Evolutionary conservation across 306 rosid species (phyloP), one percentile per base, ranked within the genome.

Genomic region (Pyrus communis): DNA sequence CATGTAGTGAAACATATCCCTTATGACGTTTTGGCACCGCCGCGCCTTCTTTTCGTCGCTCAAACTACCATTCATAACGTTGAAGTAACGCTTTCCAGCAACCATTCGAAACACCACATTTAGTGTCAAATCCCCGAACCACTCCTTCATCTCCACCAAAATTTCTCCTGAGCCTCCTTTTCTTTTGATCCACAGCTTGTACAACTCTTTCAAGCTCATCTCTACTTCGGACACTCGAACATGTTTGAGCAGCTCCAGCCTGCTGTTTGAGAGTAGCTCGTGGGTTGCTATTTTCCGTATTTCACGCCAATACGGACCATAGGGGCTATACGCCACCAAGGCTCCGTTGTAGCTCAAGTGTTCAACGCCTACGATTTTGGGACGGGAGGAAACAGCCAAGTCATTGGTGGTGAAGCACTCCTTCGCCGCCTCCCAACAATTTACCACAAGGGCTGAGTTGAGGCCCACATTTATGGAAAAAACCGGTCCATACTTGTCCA

Each of bases 381-480:
- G 83, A 5, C 83, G 73, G 75, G 5, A 52, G 25, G 82, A 79
- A 28, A 74, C 74, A 28, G 22, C 69, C 42, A 40, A 60, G 27
- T 82, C 85, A 17, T 77, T 73, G 17, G 85, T 82, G 5, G 85
- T 78, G 6, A 77, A 25, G 15, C 82, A 73, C 76, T 74, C 85
- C 69, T 51, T 78, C 4, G 73, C 83, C 3, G 70, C 25, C 8
- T 64, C 77, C 65, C 71, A 70, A 11, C 57, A 69, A 57, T 77
- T 78, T 8, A 75, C 71, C 17, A 78, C 62, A 1, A 78, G 12
- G 35, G 74, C 9, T 5, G 69, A 59, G 51, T 61, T 74, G 5
- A 63, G 51, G 45, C 82, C 83, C 17, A 75, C 11, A 11, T 59
- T 51, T 38, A 80, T 67, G 1, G 76, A 31, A 46, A 77, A 83